A percentile compares a stretch with the other conserved stretches of the same genome.
phyloP scores from a whole-genome alignment of 2,329 filamentous ascomycete species.

The Monosporascus ibericus region DNA sequence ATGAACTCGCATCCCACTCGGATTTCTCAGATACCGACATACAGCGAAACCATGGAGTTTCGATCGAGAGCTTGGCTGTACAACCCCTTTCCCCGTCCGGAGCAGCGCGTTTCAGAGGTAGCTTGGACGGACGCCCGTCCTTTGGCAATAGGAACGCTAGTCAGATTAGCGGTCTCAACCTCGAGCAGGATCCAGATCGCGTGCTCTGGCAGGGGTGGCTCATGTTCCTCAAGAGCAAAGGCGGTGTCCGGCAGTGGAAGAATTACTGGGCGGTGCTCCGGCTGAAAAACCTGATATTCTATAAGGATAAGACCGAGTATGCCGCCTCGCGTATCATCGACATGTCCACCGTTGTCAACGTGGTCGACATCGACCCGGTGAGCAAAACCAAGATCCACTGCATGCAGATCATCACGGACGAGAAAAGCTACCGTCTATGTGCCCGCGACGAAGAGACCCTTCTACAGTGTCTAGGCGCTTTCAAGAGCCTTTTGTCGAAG shows the following conservation, averaged over 20 bases:
- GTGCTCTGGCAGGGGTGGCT: conserved; percentile 94
- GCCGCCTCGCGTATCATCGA: conserved; percentile 76
- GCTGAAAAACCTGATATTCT: conserved; percentile 76
- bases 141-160: conserved; percentile 49
- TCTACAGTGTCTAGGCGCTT: conserved; percentile 77
- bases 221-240: conserved; percentile 74
- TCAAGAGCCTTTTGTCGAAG: conserved; percentile 79
- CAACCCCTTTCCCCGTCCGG: conserved; percentile 29
- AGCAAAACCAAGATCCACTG: conserved; percentile 81
- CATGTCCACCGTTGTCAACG: conserved; percentile 74
- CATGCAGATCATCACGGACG: conserved; percentile 88
- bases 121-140: conserved; percentile 24
- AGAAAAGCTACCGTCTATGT: conserved; percentile 75
- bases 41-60: conserved; percentile 42
- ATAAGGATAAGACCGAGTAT: conserved; percentile 91
- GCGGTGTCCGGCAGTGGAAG: conserved; percentile 88
- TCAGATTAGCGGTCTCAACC: conserved; percentile 52
- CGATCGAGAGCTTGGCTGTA: conserved; percentile 43
- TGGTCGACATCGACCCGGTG: conserved; percentile 85
- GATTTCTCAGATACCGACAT: conserved; percentile 73
- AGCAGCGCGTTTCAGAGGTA: conserved; percentile 21
- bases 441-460: conserved; percentile 75
- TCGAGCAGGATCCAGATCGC: conserved; percentile 68
- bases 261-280: conserved; percentile 88
- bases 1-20: conserved; percentile 71